Conservation (phyloP, 331 rosid species). For the Acacia concinna region DNA sequence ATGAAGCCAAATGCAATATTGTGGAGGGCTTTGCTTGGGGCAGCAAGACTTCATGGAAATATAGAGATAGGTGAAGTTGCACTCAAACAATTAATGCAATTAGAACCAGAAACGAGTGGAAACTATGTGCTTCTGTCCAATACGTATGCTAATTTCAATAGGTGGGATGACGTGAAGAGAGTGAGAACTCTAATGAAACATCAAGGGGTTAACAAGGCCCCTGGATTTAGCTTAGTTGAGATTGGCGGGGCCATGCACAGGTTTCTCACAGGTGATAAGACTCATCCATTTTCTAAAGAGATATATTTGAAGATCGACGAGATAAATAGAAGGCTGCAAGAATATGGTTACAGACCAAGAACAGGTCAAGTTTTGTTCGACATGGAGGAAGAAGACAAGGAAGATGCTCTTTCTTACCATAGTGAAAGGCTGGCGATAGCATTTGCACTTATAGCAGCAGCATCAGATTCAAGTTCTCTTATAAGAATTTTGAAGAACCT, state of each 20-base stretch:
- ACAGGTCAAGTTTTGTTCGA: constrained; percentile 44
- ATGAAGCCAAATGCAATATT: constrained; percentile 44
- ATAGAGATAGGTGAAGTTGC: constrained; percentile 41
- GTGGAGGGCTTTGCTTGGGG: constrained; percentile 52
- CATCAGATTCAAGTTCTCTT: constrained; percentile 29
- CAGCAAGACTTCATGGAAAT: constrained; percentile 44
- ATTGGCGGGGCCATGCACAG: constrained; percentile 41
- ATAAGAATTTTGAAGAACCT: constrained; percentile 44
- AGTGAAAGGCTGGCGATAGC: constrained; percentile 51
- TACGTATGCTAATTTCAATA: constrained; percentile 37
- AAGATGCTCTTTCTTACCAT: constrained; percentile 43
- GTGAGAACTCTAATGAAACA: constrained; percentile 43
- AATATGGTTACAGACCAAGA: constrained; percentile 43
- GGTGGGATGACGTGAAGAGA: constrained; percentile 47
- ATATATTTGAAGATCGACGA: constrained; percentile 43
- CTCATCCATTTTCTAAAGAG: constrained; percentile 41
- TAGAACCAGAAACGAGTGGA: constrained; percentile 50
- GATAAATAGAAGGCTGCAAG: constrained; percentile 36
- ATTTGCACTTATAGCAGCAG: constrained; percentile 35
- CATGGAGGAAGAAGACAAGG: constrained; percentile 50
- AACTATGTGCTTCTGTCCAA: constrained; percentile 48
- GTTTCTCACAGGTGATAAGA: constrained; percentile 44
- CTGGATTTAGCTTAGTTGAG: constrained; percentile 46
- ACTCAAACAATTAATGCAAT: constrained; percentile 36
- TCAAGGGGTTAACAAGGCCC: constrained; percentile 40